Percentiles rank a stretch among this genome's conserved stretches.
phyloP scores from a whole-genome alignment of 106 monocot species.

The Apostasia shenzhenica region DNA sequence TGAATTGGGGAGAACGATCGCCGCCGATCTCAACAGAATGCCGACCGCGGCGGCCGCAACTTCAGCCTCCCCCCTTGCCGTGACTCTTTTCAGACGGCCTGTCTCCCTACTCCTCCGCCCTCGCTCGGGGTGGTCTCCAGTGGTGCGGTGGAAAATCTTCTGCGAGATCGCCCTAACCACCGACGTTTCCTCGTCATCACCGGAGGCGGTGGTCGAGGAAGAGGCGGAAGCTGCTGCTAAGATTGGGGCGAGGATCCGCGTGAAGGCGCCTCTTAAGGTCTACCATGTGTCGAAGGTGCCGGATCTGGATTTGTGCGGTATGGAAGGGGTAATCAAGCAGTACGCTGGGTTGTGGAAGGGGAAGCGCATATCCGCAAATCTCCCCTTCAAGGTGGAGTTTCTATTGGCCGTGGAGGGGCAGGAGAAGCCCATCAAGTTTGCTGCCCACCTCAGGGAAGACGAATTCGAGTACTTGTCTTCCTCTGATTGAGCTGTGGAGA shows the following conservation, averaged over 20 bases:
- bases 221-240: conserved; percentile 34
- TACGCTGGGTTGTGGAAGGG: conserved; percentile 82
- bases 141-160: conserved; percentile 8
- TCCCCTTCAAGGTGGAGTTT: conserved; percentile 87
- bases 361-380: conserved; percentile 69
- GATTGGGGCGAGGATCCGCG: conserved; percentile 52
- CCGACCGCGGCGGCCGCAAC: neutral
- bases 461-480: conserved; percentile 51
- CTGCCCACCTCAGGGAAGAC: conserved; percentile 77
- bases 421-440: conserved; percentile 47
- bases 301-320: conserved; percentile 59
- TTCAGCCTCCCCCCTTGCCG: neutral
- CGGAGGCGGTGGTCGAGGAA: conserved; percentile 18
- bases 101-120: neutral
- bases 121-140: neutral
- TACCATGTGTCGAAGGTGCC: conserved; percentile 69
- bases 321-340: conserved; percentile 84
- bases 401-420: conserved; percentile 31
- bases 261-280: conserved; percentile 64
- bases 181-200: conserved; percentile 25
- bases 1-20: neutral
- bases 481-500: neutral
- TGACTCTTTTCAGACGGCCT: neutral
- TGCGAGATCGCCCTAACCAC: conserved; percentile 43
- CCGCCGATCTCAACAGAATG: neutral